Evolutionary conservation across 345 rosid species (phyloP).

Genomic region (Acer saccharum): DNA sequence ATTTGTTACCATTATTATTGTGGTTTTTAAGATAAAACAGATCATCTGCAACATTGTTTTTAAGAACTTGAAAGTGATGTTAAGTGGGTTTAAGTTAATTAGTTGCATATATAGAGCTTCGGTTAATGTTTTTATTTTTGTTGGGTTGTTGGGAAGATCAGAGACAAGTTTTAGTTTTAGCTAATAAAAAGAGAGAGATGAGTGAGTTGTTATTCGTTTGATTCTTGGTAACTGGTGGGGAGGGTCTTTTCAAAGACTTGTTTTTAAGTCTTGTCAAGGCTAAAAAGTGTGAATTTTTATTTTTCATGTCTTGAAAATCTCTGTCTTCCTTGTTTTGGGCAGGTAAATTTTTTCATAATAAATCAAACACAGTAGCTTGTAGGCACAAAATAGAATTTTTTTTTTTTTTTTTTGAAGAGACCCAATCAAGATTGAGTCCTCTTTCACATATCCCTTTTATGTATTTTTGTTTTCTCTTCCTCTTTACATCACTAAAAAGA

Average conservation of each 20-base stretch:
- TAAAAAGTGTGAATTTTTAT: conserved; percentile 12
- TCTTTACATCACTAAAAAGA: not conserved
- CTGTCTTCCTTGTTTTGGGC: conserved; percentile 28
- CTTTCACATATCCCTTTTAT: not conserved
- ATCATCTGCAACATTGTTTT: conserved; percentile 7
- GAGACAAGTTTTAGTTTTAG: not conserved
- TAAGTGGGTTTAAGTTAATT: not conserved
- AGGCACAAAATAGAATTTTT: conserved; percentile 16
- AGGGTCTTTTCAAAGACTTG: conserved; percentile 36
- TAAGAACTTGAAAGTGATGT: conserved; percentile 16
- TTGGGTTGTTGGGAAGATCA: conserved; percentile 8
- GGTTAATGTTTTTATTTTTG: conserved; percentile 1
- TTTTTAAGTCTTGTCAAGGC: conserved; percentile 40
- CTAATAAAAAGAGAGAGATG: not conserved
- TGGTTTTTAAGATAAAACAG: not conserved
- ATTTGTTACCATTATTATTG: not conserved
- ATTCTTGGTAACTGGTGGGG: conserved; percentile 23
- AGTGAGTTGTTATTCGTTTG: conserved; percentile 13
- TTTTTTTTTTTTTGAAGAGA: too few relatives aligned
- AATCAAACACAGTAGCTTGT: conserved; percentile 18
- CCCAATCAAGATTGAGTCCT: not conserved
- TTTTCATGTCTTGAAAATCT: not conserved
- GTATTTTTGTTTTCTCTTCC: not conserved
- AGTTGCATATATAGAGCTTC: conserved; percentile 6
- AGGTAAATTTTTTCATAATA: conserved; percentile 13